Evolutionary conservation across 176 grass and related monocot species (phyloP).

Genomic region (Chloris gayana): DNA sequence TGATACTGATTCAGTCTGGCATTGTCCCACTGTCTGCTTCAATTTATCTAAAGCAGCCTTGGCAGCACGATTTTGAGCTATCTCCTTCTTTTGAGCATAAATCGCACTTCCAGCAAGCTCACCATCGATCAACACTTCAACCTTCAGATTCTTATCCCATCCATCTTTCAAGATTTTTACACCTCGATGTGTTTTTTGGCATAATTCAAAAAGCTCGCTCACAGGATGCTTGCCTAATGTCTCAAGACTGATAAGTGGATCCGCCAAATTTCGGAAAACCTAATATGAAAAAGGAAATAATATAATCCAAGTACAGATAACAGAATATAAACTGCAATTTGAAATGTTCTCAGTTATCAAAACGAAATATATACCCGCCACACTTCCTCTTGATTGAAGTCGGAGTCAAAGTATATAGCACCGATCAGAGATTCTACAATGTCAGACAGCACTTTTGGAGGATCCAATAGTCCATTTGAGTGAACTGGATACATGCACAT

Average conservation of each 20-base stretch:
- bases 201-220: slow-evolving; percentile 65
- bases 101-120: slow-evolving; percentile 45
- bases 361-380: slow-evolving; percentile 50
- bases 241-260: slow-evolving; percentile 57
- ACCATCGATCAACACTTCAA: slow-evolving; percentile 61
- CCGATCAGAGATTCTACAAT: slow-evolving; percentile 77
- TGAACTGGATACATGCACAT: slow-evolving; percentile 55
- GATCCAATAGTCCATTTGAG: slow-evolving; percentile 67
- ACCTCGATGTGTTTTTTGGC: slow-evolving; percentile 45
- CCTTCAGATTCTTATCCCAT: slow-evolving; percentile 49
- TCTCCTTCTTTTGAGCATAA: slow-evolving; percentile 68
- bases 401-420: slow-evolving; percentile 59
- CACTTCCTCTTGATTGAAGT: slow-evolving; percentile 52
- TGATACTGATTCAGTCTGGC: not conserved
- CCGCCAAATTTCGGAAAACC: slow-evolving; percentile 61
- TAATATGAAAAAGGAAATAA: slow-evolving; percentile 18
- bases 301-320: not conserved
- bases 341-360: not conserved
- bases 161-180: slow-evolving; percentile 50
- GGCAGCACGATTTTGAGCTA: slow-evolving; percentile 62
- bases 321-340: not conserved
- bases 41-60: slow-evolving; percentile 60
- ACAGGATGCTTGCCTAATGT: slow-evolving; percentile 71
- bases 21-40: slow-evolving; percentile 29
- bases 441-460: slow-evolving; percentile 66